Conservation (phyloP, 1,284 basidiomycete genomes). For the Ceraceosorus guamensis region DNA sequence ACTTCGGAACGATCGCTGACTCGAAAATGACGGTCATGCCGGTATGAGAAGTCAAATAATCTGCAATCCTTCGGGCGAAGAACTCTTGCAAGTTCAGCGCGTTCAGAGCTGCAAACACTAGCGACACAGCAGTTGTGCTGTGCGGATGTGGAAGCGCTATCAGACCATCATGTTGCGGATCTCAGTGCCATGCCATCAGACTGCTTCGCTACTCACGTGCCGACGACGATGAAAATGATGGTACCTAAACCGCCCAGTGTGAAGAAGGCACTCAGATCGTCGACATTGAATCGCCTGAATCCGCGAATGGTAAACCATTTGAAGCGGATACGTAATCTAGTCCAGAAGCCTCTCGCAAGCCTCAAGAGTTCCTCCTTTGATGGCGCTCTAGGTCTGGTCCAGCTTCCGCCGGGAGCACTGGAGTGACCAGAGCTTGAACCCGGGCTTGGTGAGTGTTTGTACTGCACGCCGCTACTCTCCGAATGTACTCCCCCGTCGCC, state of each 20-base stretch:
- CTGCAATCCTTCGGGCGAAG: slow-evolving; percentile 79
- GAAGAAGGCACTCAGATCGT: slow-evolving; percentile 92
- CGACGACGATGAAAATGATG: slow-evolving; percentile 82
- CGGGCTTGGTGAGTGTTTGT: slow-evolving; percentile 6
- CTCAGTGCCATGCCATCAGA: not conserved
- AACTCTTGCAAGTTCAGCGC: slow-evolving; percentile 88
- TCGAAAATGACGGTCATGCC: slow-evolving; percentile 94
- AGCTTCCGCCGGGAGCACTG: not conserved
- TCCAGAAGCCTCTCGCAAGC: slow-evolving; percentile 80
- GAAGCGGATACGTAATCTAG: slow-evolving; percentile 81
- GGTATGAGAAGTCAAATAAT: slow-evolving; percentile 85
- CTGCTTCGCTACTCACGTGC: slow-evolving; percentile 56
- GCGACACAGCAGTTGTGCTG: slow-evolving; percentile 84
- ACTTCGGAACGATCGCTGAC: slow-evolving; percentile 93
- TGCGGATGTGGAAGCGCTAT: no score
- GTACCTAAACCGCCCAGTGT: slow-evolving; percentile 76
- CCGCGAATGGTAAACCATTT: slow-evolving; percentile 96
- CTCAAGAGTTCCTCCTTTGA: slow-evolving; percentile 64
- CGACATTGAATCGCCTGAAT: slow-evolving; percentile 89
- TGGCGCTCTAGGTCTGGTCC: slow-evolving; percentile 6
- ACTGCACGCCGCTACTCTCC: slow-evolving; percentile 5
- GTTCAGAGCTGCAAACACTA: slow-evolving; percentile 80
- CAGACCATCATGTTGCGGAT: not conserved
- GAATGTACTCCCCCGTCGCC: not conserved
- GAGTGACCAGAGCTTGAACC: not conserved